Evolutionary conservation across 345 rosid genomes (phyloP).

Genomic region (Rhizophora mangle): DNA sequence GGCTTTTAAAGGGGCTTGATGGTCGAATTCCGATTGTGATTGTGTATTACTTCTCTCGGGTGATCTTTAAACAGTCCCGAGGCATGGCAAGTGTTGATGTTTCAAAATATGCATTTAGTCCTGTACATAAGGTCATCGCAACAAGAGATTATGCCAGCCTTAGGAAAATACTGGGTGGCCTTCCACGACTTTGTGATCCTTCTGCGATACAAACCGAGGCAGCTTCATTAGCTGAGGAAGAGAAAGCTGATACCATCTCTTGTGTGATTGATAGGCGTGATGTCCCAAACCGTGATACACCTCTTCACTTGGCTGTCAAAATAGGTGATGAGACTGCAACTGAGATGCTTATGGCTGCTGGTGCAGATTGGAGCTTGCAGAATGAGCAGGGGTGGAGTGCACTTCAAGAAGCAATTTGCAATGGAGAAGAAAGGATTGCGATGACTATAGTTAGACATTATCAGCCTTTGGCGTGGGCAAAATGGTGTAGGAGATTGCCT

Average conservation of each 20-base stretch:
- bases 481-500: slow-evolving; percentile 95
- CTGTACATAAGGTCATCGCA: slow-evolving; percentile 74
- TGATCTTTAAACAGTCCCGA: slow-evolving; percentile 28
- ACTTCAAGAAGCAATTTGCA: slow-evolving; percentile 91
- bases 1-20: slow-evolving; percentile 21
- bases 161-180: slow-evolving; percentile 59
- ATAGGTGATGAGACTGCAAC: slow-evolving; percentile 70
- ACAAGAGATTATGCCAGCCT: slow-evolving; percentile 64
- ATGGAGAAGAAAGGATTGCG: slow-evolving; percentile 65
- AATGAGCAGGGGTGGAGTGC: slow-evolving; percentile 97
- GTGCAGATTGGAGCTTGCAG: slow-evolving; percentile 97
- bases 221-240: slow-evolving; percentile 74
- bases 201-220: slow-evolving; percentile 62
- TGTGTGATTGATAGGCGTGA: slow-evolving; percentile 74
- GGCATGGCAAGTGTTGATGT: slow-evolving; percentile 83
- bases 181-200: slow-evolving; percentile 68
- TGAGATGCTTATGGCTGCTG: slow-evolving; percentile 87
- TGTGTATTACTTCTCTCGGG: slow-evolving; percentile 16
- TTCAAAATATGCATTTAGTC: slow-evolving; percentile 73
- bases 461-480: slow-evolving; percentile 93
- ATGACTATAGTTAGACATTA: slow-evolving; percentile 78
- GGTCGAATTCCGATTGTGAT: slow-evolving; percentile 29
- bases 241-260: slow-evolving; percentile 74
- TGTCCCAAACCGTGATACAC: slow-evolving; percentile 80
- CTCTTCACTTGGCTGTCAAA: slow-evolving; percentile 94